Evolutionary conservation across 2,329 filamentous ascomycete species (phyloP), one percentile per base, ranked within the genome.

Genomic region (Colletotrichum sp.): DNA sequence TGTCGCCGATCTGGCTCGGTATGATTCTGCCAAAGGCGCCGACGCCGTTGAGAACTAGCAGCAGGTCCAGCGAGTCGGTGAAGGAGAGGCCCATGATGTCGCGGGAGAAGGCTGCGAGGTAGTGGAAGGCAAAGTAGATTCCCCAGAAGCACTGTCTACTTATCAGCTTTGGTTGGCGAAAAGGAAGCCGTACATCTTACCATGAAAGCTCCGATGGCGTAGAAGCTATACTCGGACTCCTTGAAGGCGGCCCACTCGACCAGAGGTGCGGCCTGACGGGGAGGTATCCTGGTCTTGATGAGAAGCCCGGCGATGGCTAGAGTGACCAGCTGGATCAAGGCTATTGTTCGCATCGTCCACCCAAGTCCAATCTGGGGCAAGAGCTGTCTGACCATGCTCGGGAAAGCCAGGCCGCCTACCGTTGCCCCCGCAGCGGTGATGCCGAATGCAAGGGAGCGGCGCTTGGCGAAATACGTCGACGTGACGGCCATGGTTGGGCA

Each of bases 401-500:
- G 91, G 79, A 91, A 93, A 10, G 93, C 81, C 16, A 78, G 44
- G 2, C 91, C 91, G 10, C 91, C 91, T 9, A 92, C 87, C 28
- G 89, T 90, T 64, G 89, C 90, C 10, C 93, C 93, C n/a, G 88
- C 87, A 0, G 92, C 91, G 2, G 89, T 87, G 26, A 94, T 82
- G 9, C 93, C 93, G 67, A 94, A 89, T 16, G 90, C 92, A 6
- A 94, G 83, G 0, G 89, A 88, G 60, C 91, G 87, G 75, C 86
- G 89, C 48, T 84, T 87, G 67, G 84, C 85, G 80, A 94, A 95
- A 79, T 95, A 95, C 8, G 93, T 93, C 3, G 92, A 90, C 3
- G 95, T 84, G 6, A 94, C 89, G 2, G 93, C 90, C 57, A 95
- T 88, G 57, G 89, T 87, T 0, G 93, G 91, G 65, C 92, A 90